A percentile compares a stretch with the other conserved stretches of the same genome.
phyloP scores from a whole-genome alignment of 768 basidiomycete genomes.

The Astraeus odoratus region DNA sequence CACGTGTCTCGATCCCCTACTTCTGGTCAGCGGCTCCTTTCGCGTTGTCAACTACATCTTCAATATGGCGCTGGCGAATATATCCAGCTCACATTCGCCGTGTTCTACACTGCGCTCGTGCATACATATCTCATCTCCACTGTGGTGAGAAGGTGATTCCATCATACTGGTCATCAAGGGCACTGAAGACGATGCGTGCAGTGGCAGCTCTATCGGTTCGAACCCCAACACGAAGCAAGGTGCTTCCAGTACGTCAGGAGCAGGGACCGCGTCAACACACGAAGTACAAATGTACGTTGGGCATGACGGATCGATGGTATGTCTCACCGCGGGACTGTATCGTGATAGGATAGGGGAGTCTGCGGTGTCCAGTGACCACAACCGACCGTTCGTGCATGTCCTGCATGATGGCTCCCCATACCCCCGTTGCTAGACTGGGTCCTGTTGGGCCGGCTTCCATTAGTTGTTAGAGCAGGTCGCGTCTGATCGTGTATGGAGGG shows the following conservation, averaged over 20 bases:
- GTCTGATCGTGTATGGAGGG: conserved; percentile 25
- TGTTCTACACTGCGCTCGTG: conserved; percentile 38
- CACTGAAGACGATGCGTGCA: too few species aligned
- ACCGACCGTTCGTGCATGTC: conserved; percentile 33
- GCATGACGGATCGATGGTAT: conserved; percentile 42
- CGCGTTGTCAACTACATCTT: conserved; percentile 50
- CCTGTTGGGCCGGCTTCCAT: conserved; percentile 29
- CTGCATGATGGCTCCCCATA: conserved; percentile 39
- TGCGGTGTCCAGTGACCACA: conserved; percentile 9
- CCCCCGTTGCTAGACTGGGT: conserved; percentile 28
- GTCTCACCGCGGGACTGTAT: conserved; percentile 34
- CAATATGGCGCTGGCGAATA: conserved; percentile 40
- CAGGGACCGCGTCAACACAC: conserved; percentile 17
- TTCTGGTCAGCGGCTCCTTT: too few species aligned
- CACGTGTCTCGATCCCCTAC: too few species aligned
- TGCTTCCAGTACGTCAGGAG: background rate
- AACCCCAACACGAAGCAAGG: too few species aligned
- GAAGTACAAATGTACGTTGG: conserved; percentile 40
- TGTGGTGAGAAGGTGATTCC: too few species aligned
- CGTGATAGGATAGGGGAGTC: conserved; percentile 25
- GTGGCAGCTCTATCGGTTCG: too few species aligned
- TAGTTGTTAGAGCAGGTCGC: conserved; percentile 26
- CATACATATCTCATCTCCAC: conserved; percentile 33
- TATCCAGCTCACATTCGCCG: conserved; percentile 40
- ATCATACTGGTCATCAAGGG: too few species aligned